Evolutionary conservation across 2,329 filamentous ascomycete genomes (phyloP).

Genomic region (Aureobasidium melanogenum): DNA sequence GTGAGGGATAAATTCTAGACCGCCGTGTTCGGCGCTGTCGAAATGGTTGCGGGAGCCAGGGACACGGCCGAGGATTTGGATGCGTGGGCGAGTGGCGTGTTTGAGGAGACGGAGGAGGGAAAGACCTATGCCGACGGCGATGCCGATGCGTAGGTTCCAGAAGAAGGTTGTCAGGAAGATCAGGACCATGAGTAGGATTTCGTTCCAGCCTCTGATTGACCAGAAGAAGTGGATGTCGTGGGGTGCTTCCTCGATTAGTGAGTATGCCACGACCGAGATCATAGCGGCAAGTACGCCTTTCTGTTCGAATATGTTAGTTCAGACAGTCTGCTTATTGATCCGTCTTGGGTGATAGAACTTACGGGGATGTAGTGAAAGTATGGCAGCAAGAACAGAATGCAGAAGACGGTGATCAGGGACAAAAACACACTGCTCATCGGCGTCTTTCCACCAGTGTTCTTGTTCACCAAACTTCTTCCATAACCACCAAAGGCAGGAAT

Average conservation of each 20-base stretch:
- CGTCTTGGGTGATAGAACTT: constrained; percentile 32
- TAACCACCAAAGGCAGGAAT: constrained; percentile 94
- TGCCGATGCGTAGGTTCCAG: constrained; percentile 87
- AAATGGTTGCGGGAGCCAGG: constrained; percentile 69
- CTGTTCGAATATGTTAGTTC: constrained; percentile 34
- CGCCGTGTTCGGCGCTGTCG: constrained; percentile 68
- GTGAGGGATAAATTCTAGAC: constrained; percentile 79
- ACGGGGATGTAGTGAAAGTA: constrained; percentile 96
- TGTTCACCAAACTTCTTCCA: constrained; percentile 90
- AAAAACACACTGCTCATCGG: constrained; percentile 90
- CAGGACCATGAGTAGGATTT: constrained; percentile 76
- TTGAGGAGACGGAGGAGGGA: constrained; percentile 83
- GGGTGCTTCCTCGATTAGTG: constrained; percentile 88
- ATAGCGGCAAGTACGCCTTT: constrained; percentile 91
- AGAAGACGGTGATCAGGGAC: constrained; percentile 71
- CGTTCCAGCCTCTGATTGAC: constrained; percentile 74
- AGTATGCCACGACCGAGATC: constrained; percentile 92
- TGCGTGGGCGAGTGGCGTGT: constrained; percentile 83
- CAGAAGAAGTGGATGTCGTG: constrained; percentile 88
- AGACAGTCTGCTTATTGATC: background rate
- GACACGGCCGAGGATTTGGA: constrained; percentile 88
- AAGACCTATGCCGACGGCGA: constrained; percentile 85
- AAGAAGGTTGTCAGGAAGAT: constrained; percentile 92
- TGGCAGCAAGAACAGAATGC: constrained; percentile 72
- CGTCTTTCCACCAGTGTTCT: constrained; percentile 80